Evolutionary conservation across 805 yeast species (phyloP), one percentile per base, ranked within the genome.

Genomic region (Schwanniomyces sp.): DNA sequence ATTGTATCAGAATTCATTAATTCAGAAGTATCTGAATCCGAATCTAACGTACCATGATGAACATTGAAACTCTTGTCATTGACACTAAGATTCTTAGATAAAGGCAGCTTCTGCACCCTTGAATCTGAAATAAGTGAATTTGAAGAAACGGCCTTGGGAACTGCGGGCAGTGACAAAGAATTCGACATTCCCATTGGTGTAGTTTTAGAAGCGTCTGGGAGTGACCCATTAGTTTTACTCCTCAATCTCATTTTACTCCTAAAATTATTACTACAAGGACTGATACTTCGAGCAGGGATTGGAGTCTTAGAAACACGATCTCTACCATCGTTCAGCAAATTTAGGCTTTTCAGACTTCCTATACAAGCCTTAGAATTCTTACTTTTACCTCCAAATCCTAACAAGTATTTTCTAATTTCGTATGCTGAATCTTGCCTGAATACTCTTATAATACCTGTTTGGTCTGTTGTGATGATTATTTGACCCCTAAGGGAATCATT

Each of bases 371-470:
- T 32, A 12, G 12, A 16, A 16, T 12, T 7, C 7, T 7, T 32
- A 10, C 7, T 11, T 8, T 37, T 37, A 18, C 16, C 12, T 37
- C 40, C 12, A 21, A 18, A 21, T 5, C 27, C 27, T 7, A 21
- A n/a, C 12, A 37, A 37, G 8, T 49, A 27, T 30, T 67, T 70
- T 16, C 78, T 50, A 28, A 63, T 53, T 16, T 53, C 51, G 44
- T 79, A 72, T 0, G 94, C 86, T 45, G 85, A 75, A 62, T 91
- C 97, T 48, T 88, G 85, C 58, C 97, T 74, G 62, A 87, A 88
- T 0, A 91, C 86, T 40, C 94, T 67, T 27, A 91, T 86, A 2
- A 76, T 54, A 0, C 97, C 97, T 18, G 72, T 66, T 47, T 79
- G 80, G 64, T 91, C 97, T 0, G 92, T 82, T 0, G 94, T 84